Conservation (phyloP, 345 rosid genomes). For the Leavenworthia alabamica region DNA sequence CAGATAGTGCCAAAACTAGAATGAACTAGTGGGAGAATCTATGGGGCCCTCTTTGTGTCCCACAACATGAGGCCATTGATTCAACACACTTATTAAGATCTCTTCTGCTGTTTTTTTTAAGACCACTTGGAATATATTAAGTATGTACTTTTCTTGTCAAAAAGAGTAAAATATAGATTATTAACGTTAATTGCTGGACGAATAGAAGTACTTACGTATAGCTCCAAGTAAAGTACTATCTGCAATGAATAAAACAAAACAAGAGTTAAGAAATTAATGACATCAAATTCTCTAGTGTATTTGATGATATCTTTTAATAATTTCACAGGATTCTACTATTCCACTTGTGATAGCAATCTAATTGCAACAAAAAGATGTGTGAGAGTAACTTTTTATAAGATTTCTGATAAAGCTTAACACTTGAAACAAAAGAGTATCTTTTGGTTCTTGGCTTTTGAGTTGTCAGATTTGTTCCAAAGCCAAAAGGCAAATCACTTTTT, state of each 20-base stretch:
- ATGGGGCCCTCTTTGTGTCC: slow-evolving; percentile 26
- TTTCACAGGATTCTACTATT: not conserved
- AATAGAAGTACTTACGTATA: slow-evolving; percentile 69
- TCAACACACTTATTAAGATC: slow-evolving; percentile 7
- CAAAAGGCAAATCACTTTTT: slow-evolving; percentile 18
- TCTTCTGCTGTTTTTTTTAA: slow-evolving; percentile 9
- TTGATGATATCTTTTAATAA: not conserved
- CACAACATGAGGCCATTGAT: slow-evolving; percentile 24
- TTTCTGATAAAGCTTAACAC: not conserved
- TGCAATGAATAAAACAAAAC: slow-evolving; percentile 37
- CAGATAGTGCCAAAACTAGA: slow-evolving; percentile 29
- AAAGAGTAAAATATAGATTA: not conserved
- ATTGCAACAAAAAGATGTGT: not conserved
- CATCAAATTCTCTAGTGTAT: not conserved
- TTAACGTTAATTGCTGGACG: not conserved
- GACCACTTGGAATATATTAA: slow-evolving; percentile 21
- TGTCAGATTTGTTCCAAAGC: not conserved
- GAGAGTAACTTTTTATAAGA: not conserved
- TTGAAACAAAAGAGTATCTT: not conserved
- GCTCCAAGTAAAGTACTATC: slow-evolving; percentile 75
- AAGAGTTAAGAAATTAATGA: not conserved
- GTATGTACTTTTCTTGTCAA: slow-evolving; percentile 10
- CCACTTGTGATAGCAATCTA: not conserved
- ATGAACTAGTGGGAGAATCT: slow-evolving; percentile 2
- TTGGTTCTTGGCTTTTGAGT: slow-evolving; percentile 4